Evolutionary conservation across 2,329 filamentous ascomycete genomes (phyloP).

Genomic region (Pleoardoris graminearum): DNA sequence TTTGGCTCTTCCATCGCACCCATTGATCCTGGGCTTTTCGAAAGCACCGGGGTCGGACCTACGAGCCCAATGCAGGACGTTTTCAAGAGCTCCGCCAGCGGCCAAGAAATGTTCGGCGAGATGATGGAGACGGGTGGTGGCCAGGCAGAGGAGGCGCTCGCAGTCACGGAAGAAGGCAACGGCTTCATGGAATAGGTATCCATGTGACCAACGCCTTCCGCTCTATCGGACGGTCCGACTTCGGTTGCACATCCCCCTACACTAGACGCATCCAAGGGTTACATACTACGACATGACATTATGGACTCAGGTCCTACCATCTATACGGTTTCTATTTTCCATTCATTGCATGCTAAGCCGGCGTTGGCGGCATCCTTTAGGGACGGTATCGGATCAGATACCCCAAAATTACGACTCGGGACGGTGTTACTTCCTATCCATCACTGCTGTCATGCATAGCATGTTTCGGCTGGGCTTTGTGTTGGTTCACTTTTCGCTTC

Average conservation of each 20-base stretch:
- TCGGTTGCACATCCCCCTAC: background rate
- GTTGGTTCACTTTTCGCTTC: conserved; percentile 3
- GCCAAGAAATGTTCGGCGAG: conserved; percentile 43
- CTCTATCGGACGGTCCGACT: background rate
- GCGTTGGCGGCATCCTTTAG: conserved; percentile 12
- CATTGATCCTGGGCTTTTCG: conserved; percentile 45
- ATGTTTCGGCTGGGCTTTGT: background rate
- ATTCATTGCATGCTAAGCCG: conserved; percentile 18
- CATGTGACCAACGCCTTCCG: conserved; percentile 1
- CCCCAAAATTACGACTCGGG: conserved; percentile 19
- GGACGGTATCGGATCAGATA: conserved; percentile 10
- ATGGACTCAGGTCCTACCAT: conserved; percentile 1
- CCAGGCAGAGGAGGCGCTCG: conserved; percentile 44
- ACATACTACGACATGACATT: background rate
- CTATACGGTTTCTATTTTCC: conserved; percentile 7
- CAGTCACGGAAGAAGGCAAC: conserved; percentile 41
- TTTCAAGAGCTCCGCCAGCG: conserved; percentile 44
- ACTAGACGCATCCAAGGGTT: background rate
- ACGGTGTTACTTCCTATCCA: conserved; percentile 15
- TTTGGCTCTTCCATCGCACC: conserved; percentile 38
- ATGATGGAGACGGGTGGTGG: conserved; percentile 41
- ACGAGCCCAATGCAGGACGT: conserved; percentile 42
- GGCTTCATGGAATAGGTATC: conserved; percentile 37
- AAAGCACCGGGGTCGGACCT: conserved; percentile 32
- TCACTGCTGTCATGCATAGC: background rate